Evolutionary conservation across 179 eudicot species (phyloP), one percentile per base, ranked within the genome.

Genomic region (Silene vulgaris): DNA sequence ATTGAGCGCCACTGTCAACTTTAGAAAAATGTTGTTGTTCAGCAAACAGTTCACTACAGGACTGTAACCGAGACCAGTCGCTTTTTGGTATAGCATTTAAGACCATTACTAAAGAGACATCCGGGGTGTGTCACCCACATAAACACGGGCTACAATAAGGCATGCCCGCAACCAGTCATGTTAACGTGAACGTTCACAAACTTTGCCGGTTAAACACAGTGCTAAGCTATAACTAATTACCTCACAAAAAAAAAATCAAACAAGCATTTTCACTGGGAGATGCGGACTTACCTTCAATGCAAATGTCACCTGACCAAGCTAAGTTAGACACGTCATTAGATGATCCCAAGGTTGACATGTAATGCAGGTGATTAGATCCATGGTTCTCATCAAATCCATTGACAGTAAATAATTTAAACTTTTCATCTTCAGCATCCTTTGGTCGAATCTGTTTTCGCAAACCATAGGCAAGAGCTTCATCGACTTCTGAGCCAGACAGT

Each of bases 381-480:
- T 35, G 82, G 75, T 78, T 86, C 71, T 78, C 84, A 66, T 86
- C 79, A 61, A 82, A 76, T 40, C 84, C 92, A 80, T 83, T 84
- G 56, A 79, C 71, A 60, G 70, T 66, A 80, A 86, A 93, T 78
- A 90, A 71, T 50, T 79, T 80, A 17, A 92, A 77, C 35, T 78
- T 84, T 76, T 91, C 85, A 85, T 92, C 91, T 19, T 76, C 78
- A 59, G 66, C 73, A 73, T 87, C 85, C 72, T 89, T 86, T 74
- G 74, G 77, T 82, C 80, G 89, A 76, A 93, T 88, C 73, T 88
- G 95, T 79, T 83, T 92, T 82, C 87, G 89, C 76, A 95, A 78
- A 72, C 97, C 95, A 82, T 87, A 84, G 76, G 97, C 92, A 75
- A 95, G 89, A 79, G 97, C 86, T 79, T 95, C 91, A 81, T 95